These are phyloP conservation scores for Leucosporidium scottii DNA, from an alignment of 768 basidiomycete species.

Conservation along the genomic window DNA sequence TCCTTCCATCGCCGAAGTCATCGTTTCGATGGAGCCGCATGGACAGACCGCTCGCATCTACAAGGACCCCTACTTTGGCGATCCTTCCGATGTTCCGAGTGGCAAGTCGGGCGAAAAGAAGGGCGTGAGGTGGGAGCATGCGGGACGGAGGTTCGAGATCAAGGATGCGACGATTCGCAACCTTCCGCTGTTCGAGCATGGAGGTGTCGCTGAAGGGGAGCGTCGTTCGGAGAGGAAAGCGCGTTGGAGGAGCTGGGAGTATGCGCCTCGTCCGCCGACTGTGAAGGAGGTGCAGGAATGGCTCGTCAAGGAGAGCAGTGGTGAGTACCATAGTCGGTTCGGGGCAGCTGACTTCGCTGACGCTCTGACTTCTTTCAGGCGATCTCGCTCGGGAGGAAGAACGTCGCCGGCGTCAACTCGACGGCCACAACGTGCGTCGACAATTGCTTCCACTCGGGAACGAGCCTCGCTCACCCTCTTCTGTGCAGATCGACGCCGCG, in stretches of 20 bases:
- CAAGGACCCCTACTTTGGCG: slow-evolving; percentile 72
- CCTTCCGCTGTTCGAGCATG: slow-evolving; percentile 54
- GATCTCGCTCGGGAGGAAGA: no score
- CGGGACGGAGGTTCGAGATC: slow-evolving; percentile 65
- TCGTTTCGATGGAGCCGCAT: slow-evolving; percentile 45
- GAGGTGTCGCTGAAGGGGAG: neutral
- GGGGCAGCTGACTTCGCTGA: no score
- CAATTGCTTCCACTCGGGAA: no score
- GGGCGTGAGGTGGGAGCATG: slow-evolving; percentile 60
- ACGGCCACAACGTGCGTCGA: no score
- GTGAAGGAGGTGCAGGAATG: neutral
- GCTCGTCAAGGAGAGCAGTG: neutral
- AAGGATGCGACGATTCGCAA: slow-evolving; percentile 56
- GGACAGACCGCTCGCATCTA: slow-evolving; percentile 58
- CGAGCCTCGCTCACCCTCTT: neutral
- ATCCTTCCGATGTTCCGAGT: slow-evolving; percentile 57
- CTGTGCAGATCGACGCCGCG: slow-evolving; percentile 58
- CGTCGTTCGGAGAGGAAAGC: no score
- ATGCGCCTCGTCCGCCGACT: slow-evolving; percentile 20
- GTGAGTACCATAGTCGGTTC: no score
- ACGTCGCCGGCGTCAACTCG: no score
- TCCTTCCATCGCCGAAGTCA: slow-evolving; percentile 47
- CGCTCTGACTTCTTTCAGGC: no score
- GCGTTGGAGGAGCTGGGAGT: slow-evolving; percentile 24
- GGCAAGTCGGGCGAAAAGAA: slow-evolving; percentile 31